phyloP scores from a whole-genome alignment of 208 protist genomes.

The Porcisia deanei region DNA sequence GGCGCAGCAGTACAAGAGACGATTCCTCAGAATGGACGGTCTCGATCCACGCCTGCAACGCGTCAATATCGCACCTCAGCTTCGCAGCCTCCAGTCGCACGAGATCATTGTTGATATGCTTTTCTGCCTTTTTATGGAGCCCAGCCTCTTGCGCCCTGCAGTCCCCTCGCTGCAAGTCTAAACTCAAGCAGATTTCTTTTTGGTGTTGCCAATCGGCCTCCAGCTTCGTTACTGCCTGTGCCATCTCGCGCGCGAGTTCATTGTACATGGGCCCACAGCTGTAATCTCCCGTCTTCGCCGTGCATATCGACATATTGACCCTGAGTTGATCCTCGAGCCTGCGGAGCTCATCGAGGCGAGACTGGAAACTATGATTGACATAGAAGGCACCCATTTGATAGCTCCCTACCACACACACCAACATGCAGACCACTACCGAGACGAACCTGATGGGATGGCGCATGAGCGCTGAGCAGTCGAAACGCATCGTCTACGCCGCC shows the following conservation, averaged over 20 bases:
- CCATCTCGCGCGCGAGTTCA: not conserved
- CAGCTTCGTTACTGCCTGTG: constrained; percentile 1
- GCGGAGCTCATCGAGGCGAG: not conserved
- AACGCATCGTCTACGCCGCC: not conserved
- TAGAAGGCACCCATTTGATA: constrained; percentile 39
- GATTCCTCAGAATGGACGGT: constrained; percentile 26
- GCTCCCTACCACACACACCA: constrained; percentile 37
- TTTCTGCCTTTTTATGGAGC: not conserved
- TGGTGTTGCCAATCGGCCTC: constrained; percentile 6
- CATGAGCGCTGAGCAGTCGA: constrained; percentile 3
- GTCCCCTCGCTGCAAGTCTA: constrained; percentile 23
- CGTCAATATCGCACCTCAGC: constrained; percentile 13
- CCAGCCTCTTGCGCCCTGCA: constrained; percentile 12
- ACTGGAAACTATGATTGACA: constrained; percentile 15
- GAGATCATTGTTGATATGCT: constrained; percentile 3
- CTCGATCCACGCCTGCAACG: constrained; percentile 26
- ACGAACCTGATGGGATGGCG: constrained; percentile 41
- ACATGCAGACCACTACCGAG: constrained; percentile 21
- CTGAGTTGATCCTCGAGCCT: not conserved
- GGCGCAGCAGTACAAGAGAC: constrained; percentile 20
- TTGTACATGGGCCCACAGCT: not conserved
- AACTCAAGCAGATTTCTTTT: constrained; percentile 8
- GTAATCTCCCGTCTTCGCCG: not conserved
- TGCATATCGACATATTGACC: constrained; percentile 13
- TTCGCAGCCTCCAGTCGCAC: constrained; percentile 15